These are phyloP conservation scores for Bretschneidera sinensis DNA, from an alignment of 345 rosid species.

Conservation along the genomic window DNA sequence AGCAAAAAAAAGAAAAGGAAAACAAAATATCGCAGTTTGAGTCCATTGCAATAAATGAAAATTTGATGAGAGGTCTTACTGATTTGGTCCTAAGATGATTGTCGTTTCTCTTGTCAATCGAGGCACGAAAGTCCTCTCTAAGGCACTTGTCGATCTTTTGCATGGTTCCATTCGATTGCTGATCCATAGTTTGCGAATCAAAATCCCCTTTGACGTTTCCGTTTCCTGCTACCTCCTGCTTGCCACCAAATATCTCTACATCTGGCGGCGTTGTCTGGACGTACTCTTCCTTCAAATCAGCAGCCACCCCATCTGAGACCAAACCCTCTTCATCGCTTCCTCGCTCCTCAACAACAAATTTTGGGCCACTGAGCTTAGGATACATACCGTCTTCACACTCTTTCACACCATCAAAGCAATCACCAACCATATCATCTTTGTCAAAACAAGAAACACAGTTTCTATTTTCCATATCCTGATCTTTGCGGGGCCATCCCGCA, in stretches of 20 bases:
- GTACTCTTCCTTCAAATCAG: background rate
- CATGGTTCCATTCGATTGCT: constrained; percentile 1
- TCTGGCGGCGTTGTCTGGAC: constrained; percentile 47
- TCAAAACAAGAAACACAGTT: background rate
- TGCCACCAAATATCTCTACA: constrained; percentile 12
- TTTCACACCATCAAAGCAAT: constrained; percentile 11
- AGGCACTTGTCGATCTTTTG: background rate
- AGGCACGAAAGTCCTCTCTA: background rate
- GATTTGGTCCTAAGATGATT: constrained; percentile 13
- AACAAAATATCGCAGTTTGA: background rate
- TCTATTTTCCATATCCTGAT: background rate
- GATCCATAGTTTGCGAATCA: background rate
- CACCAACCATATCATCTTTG: background rate
- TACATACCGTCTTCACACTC: constrained; percentile 11
- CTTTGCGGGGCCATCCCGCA: background rate
- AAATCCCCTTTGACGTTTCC: constrained; percentile 9
- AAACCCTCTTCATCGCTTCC: no score
- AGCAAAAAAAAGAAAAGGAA: no score
- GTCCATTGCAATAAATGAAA: background rate
- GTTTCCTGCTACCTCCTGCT: constrained; percentile 1
- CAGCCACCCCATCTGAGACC: background rate
- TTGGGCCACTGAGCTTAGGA: background rate
- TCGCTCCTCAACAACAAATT: background rate
- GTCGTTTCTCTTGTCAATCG: constrained; percentile 11
- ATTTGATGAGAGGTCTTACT: constrained; percentile 26